phyloP scores from a whole-genome alignment of 768 basidiomycete genomes.

The Obba rivulosa region DNA sequence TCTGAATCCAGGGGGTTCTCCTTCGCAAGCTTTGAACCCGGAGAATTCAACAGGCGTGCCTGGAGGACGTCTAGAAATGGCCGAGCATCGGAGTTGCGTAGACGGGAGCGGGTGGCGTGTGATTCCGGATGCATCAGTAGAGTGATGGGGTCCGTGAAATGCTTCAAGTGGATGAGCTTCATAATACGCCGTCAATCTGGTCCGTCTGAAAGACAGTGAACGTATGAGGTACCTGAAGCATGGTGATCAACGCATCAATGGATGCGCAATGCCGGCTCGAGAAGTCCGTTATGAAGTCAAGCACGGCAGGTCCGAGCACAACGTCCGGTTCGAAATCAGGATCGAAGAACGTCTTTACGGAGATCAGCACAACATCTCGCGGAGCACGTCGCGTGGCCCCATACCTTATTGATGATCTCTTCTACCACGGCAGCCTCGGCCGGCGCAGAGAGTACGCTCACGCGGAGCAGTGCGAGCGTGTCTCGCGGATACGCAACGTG shows the following conservation, averaged over 20 bases:
- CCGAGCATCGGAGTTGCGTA: background rate
- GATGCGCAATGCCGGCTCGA: conserved; percentile 52
- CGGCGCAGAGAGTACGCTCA: conserved; percentile 47
- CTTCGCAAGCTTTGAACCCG: background rate
- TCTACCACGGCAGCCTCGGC: conserved; percentile 45
- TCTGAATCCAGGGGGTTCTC: conserved; percentile 4
- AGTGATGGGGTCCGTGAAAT: conserved; percentile 60
- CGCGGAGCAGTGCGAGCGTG: conserved; percentile 51
- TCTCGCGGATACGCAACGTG: conserved; percentile 55
- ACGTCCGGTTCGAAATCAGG: conserved; percentile 53
- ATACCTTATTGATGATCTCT: conserved; percentile 49
- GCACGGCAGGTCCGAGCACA: conserved; percentile 50
- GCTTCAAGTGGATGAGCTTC: conserved; percentile 64
- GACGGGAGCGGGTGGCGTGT: background rate
- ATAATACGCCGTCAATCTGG: background rate
- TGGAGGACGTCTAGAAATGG: conserved; percentile 35
- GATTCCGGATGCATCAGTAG: conserved; percentile 28
- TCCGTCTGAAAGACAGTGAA: background rate
- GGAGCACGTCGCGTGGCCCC: too few species aligned
- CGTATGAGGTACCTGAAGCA: conserved; percentile 48
- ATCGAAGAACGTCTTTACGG: conserved; percentile 59
- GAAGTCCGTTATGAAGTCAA: conserved; percentile 56
- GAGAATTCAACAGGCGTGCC: conserved; percentile 22
- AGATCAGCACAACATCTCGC: too few species aligned
- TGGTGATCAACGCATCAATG: conserved; percentile 48